These are phyloP conservation scores for Penicillium fimorum DNA, from an alignment of 495 filamentous ascomycete genomes.

Conservation along the genomic window DNA sequence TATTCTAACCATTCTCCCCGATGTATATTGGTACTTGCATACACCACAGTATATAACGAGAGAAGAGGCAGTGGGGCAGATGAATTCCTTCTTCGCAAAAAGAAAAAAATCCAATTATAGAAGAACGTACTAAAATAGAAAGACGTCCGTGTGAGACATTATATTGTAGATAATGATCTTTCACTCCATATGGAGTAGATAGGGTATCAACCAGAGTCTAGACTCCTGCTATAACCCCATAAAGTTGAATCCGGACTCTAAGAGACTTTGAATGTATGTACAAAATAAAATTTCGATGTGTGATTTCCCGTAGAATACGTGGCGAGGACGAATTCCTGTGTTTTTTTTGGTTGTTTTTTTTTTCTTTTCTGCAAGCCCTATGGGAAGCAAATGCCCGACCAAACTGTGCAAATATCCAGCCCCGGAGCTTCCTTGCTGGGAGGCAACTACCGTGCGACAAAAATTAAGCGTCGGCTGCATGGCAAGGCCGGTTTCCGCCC, in stretches of 20 bases:
- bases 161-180: not conserved
- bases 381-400: not conserved
- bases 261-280: slow-evolving; percentile 9
- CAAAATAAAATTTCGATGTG: not conserved
- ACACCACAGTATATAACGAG: not conserved
- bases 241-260: not conserved
- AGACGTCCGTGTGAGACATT: not conserved
- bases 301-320: slow-evolving; percentile 1
- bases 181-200: no score
- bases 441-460: slow-evolving; percentile 5
- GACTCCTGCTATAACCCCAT: slow-evolving; percentile 1
- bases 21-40: not conserved
- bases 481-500: slow-evolving; percentile 16
- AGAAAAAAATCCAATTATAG: not conserved
- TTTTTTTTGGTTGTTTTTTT: not conserved
- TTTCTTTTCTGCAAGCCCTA: not conserved
- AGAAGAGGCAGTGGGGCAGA: slow-evolving; percentile 16
- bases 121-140: not conserved
- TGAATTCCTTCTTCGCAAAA: not conserved
- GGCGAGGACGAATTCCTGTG: not conserved
- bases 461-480: slow-evolving; percentile 19
- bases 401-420: not conserved
- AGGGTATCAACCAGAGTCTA: slow-evolving; percentile 3
- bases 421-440: not conserved
- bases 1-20: slow-evolving; percentile 17